Evolutionary conservation across 345 rosid species (phyloP).

Genomic region (Ailanthus altissimus): DNA sequence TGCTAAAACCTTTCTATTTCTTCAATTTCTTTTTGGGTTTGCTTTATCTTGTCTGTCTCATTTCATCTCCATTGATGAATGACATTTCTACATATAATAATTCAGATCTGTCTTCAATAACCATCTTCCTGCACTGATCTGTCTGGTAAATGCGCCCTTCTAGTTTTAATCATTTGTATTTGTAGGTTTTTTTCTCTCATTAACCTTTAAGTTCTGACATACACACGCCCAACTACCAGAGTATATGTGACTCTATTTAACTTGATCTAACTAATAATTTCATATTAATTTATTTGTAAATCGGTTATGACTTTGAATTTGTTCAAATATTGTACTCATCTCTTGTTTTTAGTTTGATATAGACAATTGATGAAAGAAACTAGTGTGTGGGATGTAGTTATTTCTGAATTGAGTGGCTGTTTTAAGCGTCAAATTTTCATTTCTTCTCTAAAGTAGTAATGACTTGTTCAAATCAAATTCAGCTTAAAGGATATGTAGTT

Average conservation of each 20-base stretch:
- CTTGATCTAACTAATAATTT: constrained; percentile 6
- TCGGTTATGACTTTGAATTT: not conserved
- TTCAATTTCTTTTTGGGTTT: not conserved
- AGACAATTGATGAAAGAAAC: not conserved
- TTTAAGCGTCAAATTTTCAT: not conserved
- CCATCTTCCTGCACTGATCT: not conserved
- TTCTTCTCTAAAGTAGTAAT: not conserved
- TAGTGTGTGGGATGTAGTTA: not conserved
- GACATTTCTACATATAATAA: not conserved
- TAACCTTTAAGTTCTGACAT: not conserved
- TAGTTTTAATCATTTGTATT: not conserved
- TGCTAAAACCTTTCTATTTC: not conserved
- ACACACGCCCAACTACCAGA: not conserved
- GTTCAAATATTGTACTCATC: not conserved
- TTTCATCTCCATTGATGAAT: not conserved
- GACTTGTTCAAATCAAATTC: not conserved
- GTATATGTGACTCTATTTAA: not conserved
- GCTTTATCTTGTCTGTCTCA: constrained; percentile 5
- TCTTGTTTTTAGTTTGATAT: not conserved
- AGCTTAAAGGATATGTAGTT: not conserved
- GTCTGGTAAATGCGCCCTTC: not conserved
- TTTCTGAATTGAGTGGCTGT: not conserved
- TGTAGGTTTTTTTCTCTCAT: not conserved
- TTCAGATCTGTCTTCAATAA: constrained; percentile 19
- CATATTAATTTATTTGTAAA: not conserved